phyloP scores from a whole-genome alignment of 306 rosid genomes.

The Lotus japonicus region DNA sequence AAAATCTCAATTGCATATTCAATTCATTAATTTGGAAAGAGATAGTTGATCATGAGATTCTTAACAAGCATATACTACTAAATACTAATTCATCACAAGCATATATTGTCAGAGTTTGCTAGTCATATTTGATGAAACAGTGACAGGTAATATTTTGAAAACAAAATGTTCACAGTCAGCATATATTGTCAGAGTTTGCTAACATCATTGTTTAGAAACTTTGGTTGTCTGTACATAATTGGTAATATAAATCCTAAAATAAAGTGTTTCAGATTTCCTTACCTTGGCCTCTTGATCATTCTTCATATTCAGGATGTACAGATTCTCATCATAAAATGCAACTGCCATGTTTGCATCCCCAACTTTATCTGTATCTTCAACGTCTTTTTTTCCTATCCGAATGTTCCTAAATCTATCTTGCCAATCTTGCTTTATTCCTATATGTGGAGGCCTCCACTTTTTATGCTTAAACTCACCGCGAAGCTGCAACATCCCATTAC shows the following conservation, averaged over 20 bases:
- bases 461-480: conserved; percentile 40
- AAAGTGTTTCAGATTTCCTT: conserved; percentile 17
- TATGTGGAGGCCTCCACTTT: conserved; percentile 68
- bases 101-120: too few relatives aligned
- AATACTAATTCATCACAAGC: conserved; percentile 8
- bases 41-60: neutral
- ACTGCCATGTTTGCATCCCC: conserved; percentile 63
- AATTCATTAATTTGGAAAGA: neutral
- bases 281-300: conserved; percentile 86
- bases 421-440: conserved; percentile 85
- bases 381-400: conserved; percentile 63
- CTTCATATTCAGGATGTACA: conserved; percentile 76
- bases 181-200: neutral
- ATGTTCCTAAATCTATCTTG: conserved; percentile 75
- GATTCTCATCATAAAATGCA: conserved; percentile 79
- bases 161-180: neutral
- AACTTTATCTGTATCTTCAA: conserved; percentile 55
- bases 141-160: neutral
- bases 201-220: neutral
- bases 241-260: neutral
- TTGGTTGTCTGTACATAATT: neutral
- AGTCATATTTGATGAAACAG: neutral
- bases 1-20: neutral
- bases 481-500: conserved; percentile 39
- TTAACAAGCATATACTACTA: neutral